Percentiles rank a stretch among this genome's conserved stretches.
Evolutionary conservation across 2,329 filamentous ascomycete species (phyloP).

Genomic region (Colletotrichum liriopes): DNA sequence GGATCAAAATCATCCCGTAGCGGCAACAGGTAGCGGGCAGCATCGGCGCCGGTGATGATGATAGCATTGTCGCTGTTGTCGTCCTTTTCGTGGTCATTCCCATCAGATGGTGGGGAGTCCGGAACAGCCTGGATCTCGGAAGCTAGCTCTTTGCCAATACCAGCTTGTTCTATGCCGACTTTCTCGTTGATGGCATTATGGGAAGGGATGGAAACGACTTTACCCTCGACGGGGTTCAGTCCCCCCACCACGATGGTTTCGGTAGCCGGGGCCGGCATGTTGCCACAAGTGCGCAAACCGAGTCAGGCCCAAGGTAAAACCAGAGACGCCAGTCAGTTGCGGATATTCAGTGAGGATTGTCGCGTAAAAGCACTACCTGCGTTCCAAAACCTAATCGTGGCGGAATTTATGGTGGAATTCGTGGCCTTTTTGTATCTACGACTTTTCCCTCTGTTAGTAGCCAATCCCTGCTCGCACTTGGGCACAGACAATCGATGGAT

Average conservation of each 20-base stretch:
- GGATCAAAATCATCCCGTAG: slow-evolving; percentile 68
- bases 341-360: background rate
- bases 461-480: background rate
- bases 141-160: slow-evolving; percentile 41
- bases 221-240: slow-evolving; percentile 49
- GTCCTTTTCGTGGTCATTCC: slow-evolving; percentile 38
- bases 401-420: background rate
- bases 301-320: background rate
- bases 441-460: background rate
- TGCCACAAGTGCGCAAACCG: background rate
- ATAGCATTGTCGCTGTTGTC: slow-evolving; percentile 58
- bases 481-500: background rate
- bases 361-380: background rate
- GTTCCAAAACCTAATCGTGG: background rate
- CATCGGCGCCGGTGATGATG: slow-evolving; percentile 68
- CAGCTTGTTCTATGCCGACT: slow-evolving; percentile 27
- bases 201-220: slow-evolving; percentile 49
- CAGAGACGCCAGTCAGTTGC: background rate
- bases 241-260: slow-evolving; percentile 48
- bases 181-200: slow-evolving; percentile 52
- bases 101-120: slow-evolving; percentile 40
- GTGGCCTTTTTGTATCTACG: slow-evolving; percentile 13
- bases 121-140: slow-evolving; percentile 45
- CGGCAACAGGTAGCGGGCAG: slow-evolving; percentile 63
- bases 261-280: slow-evolving; percentile 17